Conservation (phyloP, 805 yeast genomes). For the Brettanomyces sp. region DNA sequence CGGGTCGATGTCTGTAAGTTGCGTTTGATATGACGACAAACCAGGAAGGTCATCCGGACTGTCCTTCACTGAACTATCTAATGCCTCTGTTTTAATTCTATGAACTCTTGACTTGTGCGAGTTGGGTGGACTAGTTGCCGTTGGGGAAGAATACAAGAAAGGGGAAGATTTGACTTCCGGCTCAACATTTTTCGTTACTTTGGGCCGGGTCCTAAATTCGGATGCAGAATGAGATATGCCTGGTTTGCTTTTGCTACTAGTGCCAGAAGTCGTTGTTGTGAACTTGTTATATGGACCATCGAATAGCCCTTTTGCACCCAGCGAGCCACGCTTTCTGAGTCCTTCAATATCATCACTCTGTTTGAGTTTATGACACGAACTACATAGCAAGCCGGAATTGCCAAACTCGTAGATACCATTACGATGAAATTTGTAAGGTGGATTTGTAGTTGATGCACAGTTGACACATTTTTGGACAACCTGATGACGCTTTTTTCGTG, state of each 20-base stretch:
- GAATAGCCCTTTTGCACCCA: conserved; percentile 24
- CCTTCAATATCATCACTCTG: conserved; percentile 14
- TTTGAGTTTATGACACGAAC: conserved; percentile 19
- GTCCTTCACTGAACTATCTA: neutral
- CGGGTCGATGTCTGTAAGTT: conserved; percentile 21
- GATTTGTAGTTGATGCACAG: conserved; percentile 20
- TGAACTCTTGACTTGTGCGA: neutral
- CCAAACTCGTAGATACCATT: conserved; percentile 27
- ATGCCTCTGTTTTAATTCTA: too few species aligned
- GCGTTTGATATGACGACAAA: conserved; percentile 2
- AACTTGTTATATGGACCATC: conserved; percentile 21
- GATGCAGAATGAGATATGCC: neutral
- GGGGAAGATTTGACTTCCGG: conserved; percentile 1
- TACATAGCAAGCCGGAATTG: conserved; percentile 26
- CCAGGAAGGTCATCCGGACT: neutral
- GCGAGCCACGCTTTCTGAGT: conserved; percentile 23
- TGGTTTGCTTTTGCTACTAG: neutral
- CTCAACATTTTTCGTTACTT: neutral
- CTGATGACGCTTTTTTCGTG: conserved; percentile 1
- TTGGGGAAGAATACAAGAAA: conserved; percentile 1
- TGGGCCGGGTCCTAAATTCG: neutral
- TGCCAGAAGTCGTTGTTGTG: neutral
- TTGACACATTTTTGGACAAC: conserved; percentile 21
- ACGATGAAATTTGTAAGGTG: conserved; percentile 24
- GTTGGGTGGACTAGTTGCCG: neutral